Base-by-base conservation (phyloP, 768 basidiomycete species). In the Daedaleopsis sinensis region DNA sequence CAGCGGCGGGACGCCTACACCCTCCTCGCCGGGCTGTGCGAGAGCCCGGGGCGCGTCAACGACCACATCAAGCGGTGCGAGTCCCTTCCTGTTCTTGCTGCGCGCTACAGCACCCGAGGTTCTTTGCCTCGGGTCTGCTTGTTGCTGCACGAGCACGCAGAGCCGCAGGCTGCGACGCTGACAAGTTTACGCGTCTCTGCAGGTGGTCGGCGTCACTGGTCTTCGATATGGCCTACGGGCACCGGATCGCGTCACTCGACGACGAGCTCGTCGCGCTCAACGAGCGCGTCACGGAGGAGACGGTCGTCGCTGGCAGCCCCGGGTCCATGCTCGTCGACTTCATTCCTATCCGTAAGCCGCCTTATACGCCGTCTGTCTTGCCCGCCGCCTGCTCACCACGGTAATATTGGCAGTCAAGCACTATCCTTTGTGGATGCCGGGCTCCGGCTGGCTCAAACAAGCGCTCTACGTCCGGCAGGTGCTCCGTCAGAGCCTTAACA, bases 241-340 rank as follows among this genome's bases (percentile, higher is more conserved):
- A 58, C 32, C 24, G 55, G 1, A 50, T 65, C 0, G 54, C 50
- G 3, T 62, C 61, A 3, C 16, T 60, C 19, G 55, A 65, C 36
- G 68, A 69, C 36, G 38, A 54, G 50, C 56, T 53, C 21, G 57
- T 69, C 18, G 42, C 47, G 36, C 23, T 61, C 16, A 61, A 61
- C 5, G 63, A 69, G n/a, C 24, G 51, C 12, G 61, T 63, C 7
- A 43, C 53, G 18, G 50, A 37, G n/a, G 64, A 61, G 52, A 62
- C 61, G n/a, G 44, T 58, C 7, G 19, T 46, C 21, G 35, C 27
- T 18, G 60, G 66, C n/a, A 61, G 63, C 36, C 55, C 67, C 4
- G 62, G 62, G 6, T 61, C 62, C 8, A 57, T 57, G 55, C 57
- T 67, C 11, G 65, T 65, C 10, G 68, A 67, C 37, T 63, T 65